Conservation (phyloP, 495 filamentous ascomycete genomes). For the Stereocaulon alpinum region DNA sequence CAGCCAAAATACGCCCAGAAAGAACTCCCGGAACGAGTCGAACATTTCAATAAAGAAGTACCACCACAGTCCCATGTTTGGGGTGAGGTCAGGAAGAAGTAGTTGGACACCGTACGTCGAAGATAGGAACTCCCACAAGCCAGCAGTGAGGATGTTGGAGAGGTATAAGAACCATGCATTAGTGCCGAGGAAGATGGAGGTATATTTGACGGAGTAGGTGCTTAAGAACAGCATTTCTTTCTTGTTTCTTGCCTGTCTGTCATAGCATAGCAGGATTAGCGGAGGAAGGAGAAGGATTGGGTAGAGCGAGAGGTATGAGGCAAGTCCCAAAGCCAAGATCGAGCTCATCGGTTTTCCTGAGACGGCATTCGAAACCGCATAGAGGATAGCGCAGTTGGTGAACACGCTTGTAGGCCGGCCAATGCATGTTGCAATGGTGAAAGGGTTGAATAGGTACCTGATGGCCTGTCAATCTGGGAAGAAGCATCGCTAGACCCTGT, state of each 20-base stretch:
- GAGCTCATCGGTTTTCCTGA: constrained; percentile 59
- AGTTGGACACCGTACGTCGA: constrained; percentile 90
- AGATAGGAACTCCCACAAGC: constrained; percentile 71
- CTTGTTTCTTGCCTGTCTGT: constrained; percentile 36
- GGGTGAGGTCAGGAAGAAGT: constrained; percentile 82
- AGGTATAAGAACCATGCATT: constrained; percentile 52
- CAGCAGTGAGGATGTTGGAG: constrained; percentile 65
- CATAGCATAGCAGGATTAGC: constrained; percentile 70
- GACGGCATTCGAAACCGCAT: constrained; percentile 75
- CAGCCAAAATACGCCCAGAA: constrained; percentile 95
- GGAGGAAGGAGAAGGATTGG: constrained; percentile 79
- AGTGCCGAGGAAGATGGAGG: constrained; percentile 34
- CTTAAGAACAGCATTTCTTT: constrained; percentile 20
- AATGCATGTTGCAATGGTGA: constrained; percentile 85
- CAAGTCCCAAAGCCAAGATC: constrained; percentile 78
- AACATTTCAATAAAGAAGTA: constrained; percentile 99
- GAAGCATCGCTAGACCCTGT: not conserved
- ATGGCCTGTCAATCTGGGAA: constrained; percentile 16
- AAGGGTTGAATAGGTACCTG: constrained; percentile 89
- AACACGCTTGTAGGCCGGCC: constrained; percentile 88
- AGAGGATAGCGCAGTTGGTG: constrained; percentile 78
- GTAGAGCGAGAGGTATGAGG: constrained; percentile 86
- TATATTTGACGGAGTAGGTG: constrained; percentile 44
- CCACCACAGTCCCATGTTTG: constrained; percentile 97
- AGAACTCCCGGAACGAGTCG: constrained; percentile 93